Percentiles rank a stretch among this genome's conserved stretches.
phyloP scores from a whole-genome alignment of 495 filamentous ascomycete genomes.

The Aeminium ludgeri region DNA sequence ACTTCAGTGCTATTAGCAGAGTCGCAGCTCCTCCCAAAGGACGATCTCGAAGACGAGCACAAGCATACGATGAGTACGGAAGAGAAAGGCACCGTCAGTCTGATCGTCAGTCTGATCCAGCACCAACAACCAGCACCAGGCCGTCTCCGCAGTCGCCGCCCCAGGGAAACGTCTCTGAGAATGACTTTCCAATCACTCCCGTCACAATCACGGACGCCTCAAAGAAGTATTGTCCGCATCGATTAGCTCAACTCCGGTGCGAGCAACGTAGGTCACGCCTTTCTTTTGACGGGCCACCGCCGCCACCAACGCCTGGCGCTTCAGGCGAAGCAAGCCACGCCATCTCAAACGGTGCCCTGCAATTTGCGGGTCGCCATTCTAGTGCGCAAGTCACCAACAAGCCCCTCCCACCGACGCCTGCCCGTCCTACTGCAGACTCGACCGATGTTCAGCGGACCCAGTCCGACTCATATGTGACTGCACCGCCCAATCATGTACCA shows the following conservation, averaged over 20 bases:
- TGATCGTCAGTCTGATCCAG: neutral
- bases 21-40: neutral
- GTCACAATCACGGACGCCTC: too few species aligned
- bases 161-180: too few species aligned
- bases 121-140: neutral
- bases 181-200: too few species aligned
- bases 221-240: too few species aligned
- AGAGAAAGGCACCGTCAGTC: neutral
- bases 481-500: neutral
- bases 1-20: conserved; percentile 11
- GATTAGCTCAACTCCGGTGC: too few species aligned
- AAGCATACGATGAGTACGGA: neutral
- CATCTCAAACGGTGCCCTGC: neutral
- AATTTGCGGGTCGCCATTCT: neutral
- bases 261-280: neutral
- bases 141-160: too few species aligned
- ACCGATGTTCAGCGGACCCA: too few species aligned
- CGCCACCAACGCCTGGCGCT: neutral
- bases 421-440: neutral
- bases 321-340: neutral
- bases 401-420: neutral
- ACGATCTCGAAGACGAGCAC: neutral
- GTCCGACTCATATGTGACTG: neutral
- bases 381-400: neutral
- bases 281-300: neutral